Evolutionary conservation across 768 basidiomycete species (phyloP).

Genomic region (Asterophora parasitica): DNA sequence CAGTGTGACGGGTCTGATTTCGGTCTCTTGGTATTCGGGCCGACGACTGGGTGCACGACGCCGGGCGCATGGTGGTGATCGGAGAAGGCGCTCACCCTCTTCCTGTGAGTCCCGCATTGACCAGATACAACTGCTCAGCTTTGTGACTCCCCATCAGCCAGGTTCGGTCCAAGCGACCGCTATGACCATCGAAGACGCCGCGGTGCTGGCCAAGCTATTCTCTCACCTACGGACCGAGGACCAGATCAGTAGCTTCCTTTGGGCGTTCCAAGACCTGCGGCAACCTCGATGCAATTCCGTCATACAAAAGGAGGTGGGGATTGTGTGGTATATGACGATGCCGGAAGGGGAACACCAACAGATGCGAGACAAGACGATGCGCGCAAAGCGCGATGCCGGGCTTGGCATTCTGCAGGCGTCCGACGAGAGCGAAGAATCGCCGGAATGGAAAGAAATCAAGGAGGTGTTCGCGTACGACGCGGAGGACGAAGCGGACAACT

Average conservation of each 20-base stretch:
- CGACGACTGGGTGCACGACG: conserved; percentile 47
- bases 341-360: conserved; percentile 38
- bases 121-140: background rate
- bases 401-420: conserved; percentile 11
- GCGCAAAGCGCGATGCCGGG: conserved; percentile 26
- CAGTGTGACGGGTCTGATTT: conserved; percentile 34
- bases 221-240: conserved; percentile 41
- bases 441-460: conserved; percentile 44
- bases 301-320: conserved; percentile 35
- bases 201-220: conserved; percentile 55
- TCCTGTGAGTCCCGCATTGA: conserved; percentile 33
- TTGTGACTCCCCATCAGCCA: conserved; percentile 27
- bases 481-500: conserved; percentile 55
- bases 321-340: conserved; percentile 39
- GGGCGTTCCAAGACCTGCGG: conserved; percentile 54
- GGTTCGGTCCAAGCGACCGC: conserved; percentile 45
- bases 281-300: conserved; percentile 42
- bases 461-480: conserved; percentile 50
- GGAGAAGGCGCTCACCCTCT: conserved; percentile 55
- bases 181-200: conserved; percentile 55
- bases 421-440: conserved; percentile 11
- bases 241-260: conserved; percentile 47
- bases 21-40: conserved; percentile 25
- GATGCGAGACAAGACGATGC: conserved; percentile 35
- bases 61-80: conserved; percentile 41